Percentiles rank a stretch among this genome's conserved stretches.
phyloP scores from a whole-genome alignment of 1,284 basidiomycete genomes.

The Austroboletus novae-zelandiae region DNA sequence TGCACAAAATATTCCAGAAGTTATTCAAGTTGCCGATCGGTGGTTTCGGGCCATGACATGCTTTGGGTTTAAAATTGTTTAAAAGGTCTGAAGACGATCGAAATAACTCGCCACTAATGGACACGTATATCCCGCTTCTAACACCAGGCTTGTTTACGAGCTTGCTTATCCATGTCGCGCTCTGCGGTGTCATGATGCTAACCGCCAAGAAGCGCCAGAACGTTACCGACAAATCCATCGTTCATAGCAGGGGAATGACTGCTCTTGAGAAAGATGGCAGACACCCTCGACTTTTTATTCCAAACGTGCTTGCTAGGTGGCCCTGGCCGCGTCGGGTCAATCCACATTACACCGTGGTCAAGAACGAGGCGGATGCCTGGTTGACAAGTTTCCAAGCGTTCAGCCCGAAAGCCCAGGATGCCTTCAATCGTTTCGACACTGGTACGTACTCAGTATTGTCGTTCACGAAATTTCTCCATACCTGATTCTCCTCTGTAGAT shows the following conservation, averaged over 20 bases:
- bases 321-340: slow-evolving; percentile 10
- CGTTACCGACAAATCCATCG: neutral
- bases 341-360: slow-evolving; percentile 4
- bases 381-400: slow-evolving; percentile 5
- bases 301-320: slow-evolving; percentile 8
- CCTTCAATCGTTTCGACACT: slow-evolving; percentile 6
- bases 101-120: neutral
- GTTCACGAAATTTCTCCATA: too few relatives aligned
- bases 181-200: neutral
- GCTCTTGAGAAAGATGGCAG: neutral
- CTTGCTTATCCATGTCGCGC: neutral
- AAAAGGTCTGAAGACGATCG: too few relatives aligned
- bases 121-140: neutral
- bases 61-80: too few relatives aligned
- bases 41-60: too few relatives aligned
- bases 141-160: slow-evolving; percentile 3
- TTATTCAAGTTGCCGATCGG: too few relatives aligned
- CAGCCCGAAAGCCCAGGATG: slow-evolving; percentile 9
- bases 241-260: neutral
- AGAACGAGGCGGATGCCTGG: slow-evolving; percentile 4
- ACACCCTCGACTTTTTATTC: slow-evolving; percentile 4
- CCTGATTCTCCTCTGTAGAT: slow-evolving; percentile 3
- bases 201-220: neutral
- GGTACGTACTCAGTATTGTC: neutral
- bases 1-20: too few relatives aligned